Evolutionary conservation across 129 eudicot species (phyloP).

Genomic region (Gnaphalium uliginosum): DNA sequence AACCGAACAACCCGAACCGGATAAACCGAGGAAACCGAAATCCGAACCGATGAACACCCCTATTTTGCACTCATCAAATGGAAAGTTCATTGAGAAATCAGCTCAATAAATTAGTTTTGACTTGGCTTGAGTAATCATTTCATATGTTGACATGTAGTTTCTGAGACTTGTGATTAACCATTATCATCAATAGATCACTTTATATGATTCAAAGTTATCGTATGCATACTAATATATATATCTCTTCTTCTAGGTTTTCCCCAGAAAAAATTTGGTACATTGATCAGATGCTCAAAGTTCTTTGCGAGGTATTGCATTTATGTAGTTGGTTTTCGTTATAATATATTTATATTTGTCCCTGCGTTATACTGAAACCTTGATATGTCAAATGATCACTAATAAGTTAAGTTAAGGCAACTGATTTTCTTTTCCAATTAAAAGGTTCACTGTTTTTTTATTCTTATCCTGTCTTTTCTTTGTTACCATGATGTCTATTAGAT

Average conservation of each 20-base stretch:
- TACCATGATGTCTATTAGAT: not conserved
- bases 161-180: slow-evolving; percentile 2
- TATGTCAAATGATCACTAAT: not conserved
- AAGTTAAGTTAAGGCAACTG: not conserved
- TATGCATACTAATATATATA: slow-evolving; percentile 4
- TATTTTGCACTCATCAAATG: not conserved
- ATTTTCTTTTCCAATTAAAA: not conserved
- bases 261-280: slow-evolving; percentile 94
- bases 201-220: not conserved
- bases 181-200: not conserved
- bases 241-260: slow-evolving; percentile 67
- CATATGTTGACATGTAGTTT: not conserved
- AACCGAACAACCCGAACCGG: too few relatives aligned
- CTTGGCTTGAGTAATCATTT: not conserved
- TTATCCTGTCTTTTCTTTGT: slow-evolving; percentile 8
- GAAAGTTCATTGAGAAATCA: not conserved
- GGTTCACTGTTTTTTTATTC: not conserved
- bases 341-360: not conserved
- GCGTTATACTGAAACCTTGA: not conserved
- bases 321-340: slow-evolving; percentile 11
- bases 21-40: too few relatives aligned
- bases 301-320: slow-evolving; percentile 69
- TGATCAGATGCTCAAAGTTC: slow-evolving; percentile 98
- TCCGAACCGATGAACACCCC: too few relatives aligned
- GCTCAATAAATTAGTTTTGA: not conserved